A percentile compares a stretch with the other conserved stretches of the same genome.
phyloP scores from a whole-genome alignment of 1,139 yeast genomes.

The Entelexis sorbosivorans region DNA sequence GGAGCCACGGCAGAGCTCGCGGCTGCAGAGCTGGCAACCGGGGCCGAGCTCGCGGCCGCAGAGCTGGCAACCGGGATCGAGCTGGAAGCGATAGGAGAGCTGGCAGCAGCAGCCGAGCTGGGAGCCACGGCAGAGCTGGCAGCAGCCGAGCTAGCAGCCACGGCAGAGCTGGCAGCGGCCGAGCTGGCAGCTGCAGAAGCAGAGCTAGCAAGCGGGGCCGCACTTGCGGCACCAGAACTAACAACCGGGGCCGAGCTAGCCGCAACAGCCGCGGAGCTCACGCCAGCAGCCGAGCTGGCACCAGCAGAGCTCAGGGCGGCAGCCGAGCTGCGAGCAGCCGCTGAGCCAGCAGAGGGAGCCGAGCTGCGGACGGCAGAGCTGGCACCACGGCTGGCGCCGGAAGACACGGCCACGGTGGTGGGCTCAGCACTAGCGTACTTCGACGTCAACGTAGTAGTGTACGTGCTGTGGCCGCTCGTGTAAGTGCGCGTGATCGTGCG shows the following conservation, averaged over 20 bases:
- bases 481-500: conserved; percentile 14
- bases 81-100: neutral
- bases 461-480: conserved; percentile 6
- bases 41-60: conserved; percentile 2
- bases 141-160: conserved; percentile 6
- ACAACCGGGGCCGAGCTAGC: neutral
- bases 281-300: conserved; percentile 9
- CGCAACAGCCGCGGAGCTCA: neutral
- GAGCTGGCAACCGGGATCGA: conserved; percentile 15
- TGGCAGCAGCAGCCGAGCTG: neutral
- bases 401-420: conserved; percentile 2
- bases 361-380: conserved; percentile 18
- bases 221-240: neutral
- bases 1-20: neutral
- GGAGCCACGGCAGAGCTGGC: conserved; percentile 20
- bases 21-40: too few relatives aligned
- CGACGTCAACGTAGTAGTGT: conserved; percentile 5
- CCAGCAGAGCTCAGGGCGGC: conserved; percentile 1
- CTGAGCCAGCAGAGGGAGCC: neutral
- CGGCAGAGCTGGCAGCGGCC: conserved; percentile 1
- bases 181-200: conserved; percentile 4
- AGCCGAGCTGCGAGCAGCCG: neutral
- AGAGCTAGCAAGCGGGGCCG: neutral
- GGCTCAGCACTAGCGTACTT: conserved; percentile 11
- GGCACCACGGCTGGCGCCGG: conserved; percentile 1